These are phyloP conservation scores for Raddia guianensis DNA, from an alignment of 176 grass and related monocot species.

Conservation along the genomic window DNA sequence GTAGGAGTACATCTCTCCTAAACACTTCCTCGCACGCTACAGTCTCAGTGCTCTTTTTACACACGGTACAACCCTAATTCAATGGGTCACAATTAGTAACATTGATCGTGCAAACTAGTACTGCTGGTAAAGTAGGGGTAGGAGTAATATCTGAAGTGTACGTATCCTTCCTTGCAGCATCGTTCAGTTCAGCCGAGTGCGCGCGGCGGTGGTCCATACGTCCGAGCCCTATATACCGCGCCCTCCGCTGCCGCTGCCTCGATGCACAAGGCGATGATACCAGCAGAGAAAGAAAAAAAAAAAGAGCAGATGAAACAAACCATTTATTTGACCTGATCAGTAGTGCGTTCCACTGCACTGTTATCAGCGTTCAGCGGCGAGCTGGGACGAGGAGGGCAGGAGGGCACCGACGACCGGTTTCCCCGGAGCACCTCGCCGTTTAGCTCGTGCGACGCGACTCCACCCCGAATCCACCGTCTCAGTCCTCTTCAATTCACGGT, in stretches of 20 bases:
- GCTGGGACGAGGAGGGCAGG: too few relatives aligned
- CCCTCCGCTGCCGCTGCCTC: background rate
- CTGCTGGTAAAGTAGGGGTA: background rate
- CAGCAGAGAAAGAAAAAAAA: too few relatives aligned
- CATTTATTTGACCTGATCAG: slow-evolving; percentile 32
- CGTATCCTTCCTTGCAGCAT: background rate
- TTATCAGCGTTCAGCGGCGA: too few relatives aligned
- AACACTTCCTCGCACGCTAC: background rate
- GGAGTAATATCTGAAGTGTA: background rate
- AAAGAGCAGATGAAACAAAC: background rate
- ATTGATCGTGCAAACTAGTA: background rate
- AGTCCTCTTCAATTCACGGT: too few relatives aligned
- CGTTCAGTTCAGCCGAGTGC: background rate
- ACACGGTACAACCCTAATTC: background rate
- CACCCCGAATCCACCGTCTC: background rate
- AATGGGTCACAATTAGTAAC: too few relatives aligned
- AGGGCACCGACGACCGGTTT: background rate
- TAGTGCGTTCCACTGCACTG: background rate
- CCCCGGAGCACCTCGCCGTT: background rate
- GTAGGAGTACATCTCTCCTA: background rate
- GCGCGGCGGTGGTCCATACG: background rate
- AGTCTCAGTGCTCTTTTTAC: background rate
- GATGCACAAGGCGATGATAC: background rate
- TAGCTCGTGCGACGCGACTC: background rate
- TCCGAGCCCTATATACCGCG: background rate